Evolutionary conservation across 495 filamentous ascomycete species (phyloP).

Genomic region (Elaphomyces granulatus): DNA sequence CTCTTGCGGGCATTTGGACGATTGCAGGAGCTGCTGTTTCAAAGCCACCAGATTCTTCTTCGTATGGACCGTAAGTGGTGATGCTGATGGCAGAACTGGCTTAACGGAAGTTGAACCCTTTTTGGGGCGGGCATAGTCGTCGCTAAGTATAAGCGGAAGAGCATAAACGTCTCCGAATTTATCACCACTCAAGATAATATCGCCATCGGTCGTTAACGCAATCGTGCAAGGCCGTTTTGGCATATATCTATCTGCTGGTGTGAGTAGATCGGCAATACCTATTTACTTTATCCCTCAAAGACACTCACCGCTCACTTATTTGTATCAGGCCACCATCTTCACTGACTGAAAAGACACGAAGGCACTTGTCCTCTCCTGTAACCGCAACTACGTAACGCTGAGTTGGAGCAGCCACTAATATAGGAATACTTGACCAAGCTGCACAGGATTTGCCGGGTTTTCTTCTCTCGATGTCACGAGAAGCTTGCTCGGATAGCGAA

Average conservation of each 20-base stretch:
- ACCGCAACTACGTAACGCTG: conserved; percentile 56
- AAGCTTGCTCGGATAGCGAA: too few species aligned
- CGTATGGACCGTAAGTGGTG: conserved; percentile 67
- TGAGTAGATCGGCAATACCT: conserved; percentile 12
- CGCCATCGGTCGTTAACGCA: conserved; percentile 48
- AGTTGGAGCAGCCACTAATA: conserved; percentile 42
- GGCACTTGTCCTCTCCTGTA: conserved; percentile 78
- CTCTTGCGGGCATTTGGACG: conserved; percentile 23
- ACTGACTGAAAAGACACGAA: conserved; percentile 63
- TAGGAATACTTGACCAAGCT: conserved; percentile 36
- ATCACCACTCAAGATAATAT: conserved; percentile 65
- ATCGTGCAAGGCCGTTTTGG: conserved; percentile 76
- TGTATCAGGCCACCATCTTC: conserved; percentile 45
- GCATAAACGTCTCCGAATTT: conserved; percentile 95
- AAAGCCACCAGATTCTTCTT: conserved; percentile 60
- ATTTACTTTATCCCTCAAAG: too few species aligned
- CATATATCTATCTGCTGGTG: conserved; percentile 46
- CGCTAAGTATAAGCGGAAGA: conserved; percentile 54
- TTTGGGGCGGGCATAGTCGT: conserved; percentile 12
- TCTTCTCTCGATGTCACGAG: conserved; percentile 3
- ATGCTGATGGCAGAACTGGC: conserved; percentile 44
- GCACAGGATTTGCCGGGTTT: conserved; percentile 10
- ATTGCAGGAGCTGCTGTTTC: conserved; percentile 49
- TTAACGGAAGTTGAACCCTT: conserved; percentile 13
- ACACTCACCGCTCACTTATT: conserved; percentile 61